A percentile compares a stretch with the other conserved stretches of the same genome.
These are phyloP conservation scores for Inga laurina DNA, from an alignment of 306 rosid species.

Conservation along the genomic window DNA sequence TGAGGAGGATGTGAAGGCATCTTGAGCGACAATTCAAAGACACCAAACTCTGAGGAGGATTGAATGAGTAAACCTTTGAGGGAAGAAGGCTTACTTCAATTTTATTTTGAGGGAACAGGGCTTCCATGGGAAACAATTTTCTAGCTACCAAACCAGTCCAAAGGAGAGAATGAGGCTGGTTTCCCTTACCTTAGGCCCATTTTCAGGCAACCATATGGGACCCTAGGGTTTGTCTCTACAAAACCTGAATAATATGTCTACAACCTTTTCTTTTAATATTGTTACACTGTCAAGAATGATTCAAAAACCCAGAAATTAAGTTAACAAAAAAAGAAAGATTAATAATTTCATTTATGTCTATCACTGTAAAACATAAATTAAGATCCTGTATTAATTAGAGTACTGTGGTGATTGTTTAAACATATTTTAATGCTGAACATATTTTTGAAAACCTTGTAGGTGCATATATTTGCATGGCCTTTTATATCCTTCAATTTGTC, in stretches of 20 bases:
- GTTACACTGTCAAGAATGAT: constrained; percentile 5
- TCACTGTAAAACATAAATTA: background rate
- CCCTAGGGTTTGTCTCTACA: background rate
- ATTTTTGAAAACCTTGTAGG: background rate
- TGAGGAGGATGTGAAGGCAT: no score
- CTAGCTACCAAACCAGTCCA: background rate
- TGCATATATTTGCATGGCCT: background rate
- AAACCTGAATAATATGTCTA: constrained; percentile 3
- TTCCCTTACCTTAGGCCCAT: background rate
- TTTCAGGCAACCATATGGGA: background rate
- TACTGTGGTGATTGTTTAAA: constrained; percentile 8
- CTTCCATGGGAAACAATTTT: background rate
- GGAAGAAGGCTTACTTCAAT: background rate
- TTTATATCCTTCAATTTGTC: background rate
- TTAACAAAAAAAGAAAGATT: background rate
- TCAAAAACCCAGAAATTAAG: background rate
- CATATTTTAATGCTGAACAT: background rate
- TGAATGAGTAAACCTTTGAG: background rate
- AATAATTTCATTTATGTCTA: background rate
- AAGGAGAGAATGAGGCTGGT: background rate
- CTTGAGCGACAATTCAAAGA: background rate
- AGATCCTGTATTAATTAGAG: background rate
- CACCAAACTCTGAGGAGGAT: background rate
- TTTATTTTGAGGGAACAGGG: background rate
- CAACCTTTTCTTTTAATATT: constrained; percentile 4